Evolutionary conservation across 148 eudicot genomes (phyloP).

Genomic region (Tetragonia tetragonoides): DNA sequence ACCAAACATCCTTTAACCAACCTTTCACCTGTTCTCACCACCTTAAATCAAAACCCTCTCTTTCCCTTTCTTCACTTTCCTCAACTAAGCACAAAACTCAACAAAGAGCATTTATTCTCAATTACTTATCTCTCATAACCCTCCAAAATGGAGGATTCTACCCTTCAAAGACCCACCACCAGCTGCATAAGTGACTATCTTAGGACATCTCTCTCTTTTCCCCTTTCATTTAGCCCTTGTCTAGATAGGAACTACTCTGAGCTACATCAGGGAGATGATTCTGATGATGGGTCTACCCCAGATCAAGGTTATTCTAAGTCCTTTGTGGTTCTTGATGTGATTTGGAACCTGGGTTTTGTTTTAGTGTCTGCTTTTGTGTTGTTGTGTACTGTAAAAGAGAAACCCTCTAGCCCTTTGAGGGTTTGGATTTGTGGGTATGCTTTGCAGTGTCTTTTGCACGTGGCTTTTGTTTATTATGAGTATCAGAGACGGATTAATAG

Average conservation of each 20-base stretch:
- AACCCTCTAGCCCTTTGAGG: conserved; percentile 56
- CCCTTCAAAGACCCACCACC: conserved; percentile 22
- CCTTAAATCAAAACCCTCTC: no score
- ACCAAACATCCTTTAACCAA: no score
- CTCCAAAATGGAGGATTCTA: conserved; percentile 19
- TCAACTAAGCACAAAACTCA: conserved; percentile 17
- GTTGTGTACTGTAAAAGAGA: conserved; percentile 40
- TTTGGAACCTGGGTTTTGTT: conserved; percentile 70
- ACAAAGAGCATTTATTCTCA: neutral
- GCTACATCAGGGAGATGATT: conserved; percentile 26
- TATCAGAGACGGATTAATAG: conserved; percentile 36
- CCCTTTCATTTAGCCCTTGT: conserved; percentile 26
- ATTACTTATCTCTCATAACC: neutral
- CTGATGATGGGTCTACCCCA: conserved; percentile 22
- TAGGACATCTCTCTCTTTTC: conserved; percentile 22
- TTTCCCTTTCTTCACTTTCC: neutral
- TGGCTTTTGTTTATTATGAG: conserved; percentile 49
- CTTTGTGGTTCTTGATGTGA: conserved; percentile 50
- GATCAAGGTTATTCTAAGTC: conserved; percentile 42
- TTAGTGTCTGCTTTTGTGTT: conserved; percentile 47
- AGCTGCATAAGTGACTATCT: conserved; percentile 24
- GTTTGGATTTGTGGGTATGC: conserved; percentile 68
- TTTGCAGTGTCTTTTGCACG: conserved; percentile 57
- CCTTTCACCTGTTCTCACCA: no score
- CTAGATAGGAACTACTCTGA: conserved; percentile 23